Evolutionary conservation across 1,139 yeast species (phyloP).

Genomic region (Yamadazyma mexicana): DNA sequence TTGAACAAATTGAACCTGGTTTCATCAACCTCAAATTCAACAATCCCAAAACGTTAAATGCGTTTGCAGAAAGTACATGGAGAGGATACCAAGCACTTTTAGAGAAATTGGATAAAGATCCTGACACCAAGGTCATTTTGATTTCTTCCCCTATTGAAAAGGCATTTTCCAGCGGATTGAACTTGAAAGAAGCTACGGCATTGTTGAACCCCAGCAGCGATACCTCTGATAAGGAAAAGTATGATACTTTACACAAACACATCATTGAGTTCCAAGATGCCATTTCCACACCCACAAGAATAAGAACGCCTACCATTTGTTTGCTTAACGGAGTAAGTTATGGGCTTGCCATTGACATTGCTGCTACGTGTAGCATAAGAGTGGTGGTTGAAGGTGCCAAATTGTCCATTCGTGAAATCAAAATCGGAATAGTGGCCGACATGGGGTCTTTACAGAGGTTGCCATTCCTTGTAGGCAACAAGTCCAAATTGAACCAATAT

Average conservation of each 20-base stretch:
- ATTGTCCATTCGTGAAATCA: conserved; percentile 68
- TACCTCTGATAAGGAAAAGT: conserved; percentile 21
- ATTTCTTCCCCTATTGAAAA: conserved; percentile 58
- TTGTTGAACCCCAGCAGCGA: conserved; percentile 9
- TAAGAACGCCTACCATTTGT: conserved; percentile 50
- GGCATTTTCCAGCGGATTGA: conserved; percentile 68
- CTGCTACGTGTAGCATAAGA: conserved; percentile 60
- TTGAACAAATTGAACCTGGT: conserved; percentile 44
- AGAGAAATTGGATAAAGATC: conserved; percentile 43
- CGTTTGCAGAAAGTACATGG: conserved; percentile 58
- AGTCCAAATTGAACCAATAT: conserved; percentile 60
- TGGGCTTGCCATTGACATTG: conserved; percentile 72
- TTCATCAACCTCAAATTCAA: conserved; percentile 63
- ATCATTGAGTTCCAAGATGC: conserved; percentile 60
- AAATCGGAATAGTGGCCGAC: conserved; percentile 77
- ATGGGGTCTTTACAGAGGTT: conserved; percentile 76
- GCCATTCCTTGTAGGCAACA: conserved; percentile 55
- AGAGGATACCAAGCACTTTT: conserved; percentile 54
- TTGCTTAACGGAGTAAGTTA: conserved; percentile 47
- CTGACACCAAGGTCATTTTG: conserved; percentile 50
- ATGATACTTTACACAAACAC: conserved; percentile 34
- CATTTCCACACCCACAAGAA: conserved; percentile 48
- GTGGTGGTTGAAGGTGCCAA: conserved; percentile 53
- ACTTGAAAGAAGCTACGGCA: conserved; percentile 44
- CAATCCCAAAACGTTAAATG: conserved; percentile 62